Evolutionary conservation across 306 rosid genomes (phyloP).

Genomic region (Dicorynia guianensis): DNA sequence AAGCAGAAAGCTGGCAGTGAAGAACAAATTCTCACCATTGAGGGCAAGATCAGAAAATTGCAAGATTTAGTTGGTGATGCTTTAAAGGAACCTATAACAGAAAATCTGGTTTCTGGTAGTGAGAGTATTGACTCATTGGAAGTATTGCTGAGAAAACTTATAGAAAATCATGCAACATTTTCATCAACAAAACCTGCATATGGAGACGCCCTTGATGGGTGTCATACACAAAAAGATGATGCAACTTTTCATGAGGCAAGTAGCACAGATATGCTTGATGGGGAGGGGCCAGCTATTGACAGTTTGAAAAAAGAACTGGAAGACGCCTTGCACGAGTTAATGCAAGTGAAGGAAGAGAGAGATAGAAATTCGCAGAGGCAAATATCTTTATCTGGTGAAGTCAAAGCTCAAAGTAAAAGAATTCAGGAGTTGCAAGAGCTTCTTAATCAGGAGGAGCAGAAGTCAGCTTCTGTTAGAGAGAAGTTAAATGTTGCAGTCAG

Average conservation of each 20-base stretch:
- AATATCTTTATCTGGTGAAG: constrained; percentile 61
- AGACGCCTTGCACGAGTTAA: constrained; percentile 68
- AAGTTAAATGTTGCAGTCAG: constrained; percentile 90
- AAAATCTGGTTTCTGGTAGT: constrained; percentile 57
- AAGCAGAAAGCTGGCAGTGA: constrained; percentile 54
- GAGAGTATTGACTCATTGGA: constrained; percentile 72
- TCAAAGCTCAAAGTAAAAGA: constrained; percentile 63
- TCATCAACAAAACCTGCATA: constrained; percentile 45
- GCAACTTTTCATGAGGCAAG: constrained; percentile 48
- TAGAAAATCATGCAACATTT: constrained; percentile 60
- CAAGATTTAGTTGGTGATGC: constrained; percentile 64
- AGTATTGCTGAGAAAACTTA: constrained; percentile 68
- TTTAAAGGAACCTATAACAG: constrained; percentile 55
- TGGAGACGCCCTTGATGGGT: constrained; percentile 44
- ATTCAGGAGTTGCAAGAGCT: constrained; percentile 74
- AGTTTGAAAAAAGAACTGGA: constrained; percentile 73
- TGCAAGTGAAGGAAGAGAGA: constrained; percentile 69
- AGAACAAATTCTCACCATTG: constrained; percentile 53
- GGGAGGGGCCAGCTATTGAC: constrained; percentile 51
- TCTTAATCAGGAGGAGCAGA: constrained; percentile 90
- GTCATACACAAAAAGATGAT: constrained; percentile 46
- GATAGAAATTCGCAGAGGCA: constrained; percentile 67
- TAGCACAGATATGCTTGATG: constrained; percentile 48
- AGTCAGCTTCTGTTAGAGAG: constrained; percentile 86
- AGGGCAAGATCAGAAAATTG: constrained; percentile 66